A percentile compares a stretch with the other conserved stretches of the same genome.
phyloP scores from a whole-genome alignment of 2,329 filamentous ascomycete species.

The Zopfia rhizophila region DNA sequence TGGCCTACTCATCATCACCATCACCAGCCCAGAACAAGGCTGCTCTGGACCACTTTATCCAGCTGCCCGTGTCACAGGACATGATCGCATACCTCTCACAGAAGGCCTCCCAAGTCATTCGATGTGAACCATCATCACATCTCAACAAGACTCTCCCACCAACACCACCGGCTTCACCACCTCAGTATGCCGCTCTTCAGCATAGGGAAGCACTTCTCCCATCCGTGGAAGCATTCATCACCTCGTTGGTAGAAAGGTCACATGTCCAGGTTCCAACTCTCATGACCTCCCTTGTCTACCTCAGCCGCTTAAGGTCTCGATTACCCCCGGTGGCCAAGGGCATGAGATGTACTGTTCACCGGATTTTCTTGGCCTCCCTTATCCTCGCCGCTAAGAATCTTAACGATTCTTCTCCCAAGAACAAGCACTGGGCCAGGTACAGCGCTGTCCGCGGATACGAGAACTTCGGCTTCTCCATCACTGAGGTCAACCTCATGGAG shows the following conservation, averaged over 20 bases:
- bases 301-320: slow-evolving; percentile 82
- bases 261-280: slow-evolving; percentile 97
- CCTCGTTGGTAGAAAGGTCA: slow-evolving; percentile 86
- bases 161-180: slow-evolving; percentile 69
- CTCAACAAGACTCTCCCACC: slow-evolving; percentile 63
- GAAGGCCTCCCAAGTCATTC: slow-evolving; percentile 80
- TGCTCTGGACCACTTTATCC: slow-evolving; percentile 83
- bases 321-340: slow-evolving; percentile 96
- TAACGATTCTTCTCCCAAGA: slow-evolving; percentile 98
- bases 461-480: slow-evolving; percentile 89
- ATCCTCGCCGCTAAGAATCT: slow-evolving; percentile 95
- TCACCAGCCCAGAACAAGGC: slow-evolving; percentile 69
- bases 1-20: slow-evolving; percentile 55
- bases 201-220: slow-evolving; percentile 70
- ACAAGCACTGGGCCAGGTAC: slow-evolving; percentile 99
- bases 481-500: slow-evolving; percentile 99
- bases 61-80: slow-evolving; percentile 75
- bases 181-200: slow-evolving; percentile 58
- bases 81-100: slow-evolving; percentile 83
- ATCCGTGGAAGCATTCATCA: slow-evolving; percentile 89
- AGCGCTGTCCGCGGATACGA: slow-evolving; percentile 78
- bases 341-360: slow-evolving; percentile 94
- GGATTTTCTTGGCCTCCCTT: slow-evolving; percentile 91
- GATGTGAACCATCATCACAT: slow-evolving; percentile 69
- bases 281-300: slow-evolving; percentile 96